Percentiles rank a stretch among this genome's conserved stretches.
These are phyloP conservation scores for Oenanthe javanica DNA, from an alignment of 140 eudicot species.

Conservation along the genomic window DNA sequence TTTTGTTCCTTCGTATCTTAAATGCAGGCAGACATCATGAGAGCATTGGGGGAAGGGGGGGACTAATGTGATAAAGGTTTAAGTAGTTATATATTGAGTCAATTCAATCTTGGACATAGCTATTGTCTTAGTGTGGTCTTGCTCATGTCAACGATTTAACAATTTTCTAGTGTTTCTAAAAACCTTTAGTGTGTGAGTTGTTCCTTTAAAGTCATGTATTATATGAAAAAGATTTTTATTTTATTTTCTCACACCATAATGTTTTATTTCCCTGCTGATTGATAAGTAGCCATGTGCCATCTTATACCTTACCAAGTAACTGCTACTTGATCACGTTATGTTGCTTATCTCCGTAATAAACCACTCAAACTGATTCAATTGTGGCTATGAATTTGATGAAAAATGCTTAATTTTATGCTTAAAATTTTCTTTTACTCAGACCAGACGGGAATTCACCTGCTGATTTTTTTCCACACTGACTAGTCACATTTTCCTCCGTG, in stretches of 20 bases:
- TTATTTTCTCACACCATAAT: background rate
- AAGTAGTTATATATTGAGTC: background rate
- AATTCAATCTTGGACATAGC: background rate
- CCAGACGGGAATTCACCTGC: background rate
- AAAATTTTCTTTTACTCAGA: background rate
- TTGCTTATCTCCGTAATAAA: background rate
- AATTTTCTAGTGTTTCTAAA: background rate
- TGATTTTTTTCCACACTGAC: background rate
- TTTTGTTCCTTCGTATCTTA: constrained; percentile 14
- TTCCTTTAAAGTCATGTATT: background rate
- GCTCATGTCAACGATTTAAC: too few species aligned
- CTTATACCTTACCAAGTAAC: background rate
- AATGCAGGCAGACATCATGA: constrained; percentile 65
- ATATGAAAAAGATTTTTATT: background rate
- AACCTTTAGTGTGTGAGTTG: background rate
- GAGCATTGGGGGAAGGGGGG: constrained; percentile 48
- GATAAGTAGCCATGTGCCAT: background rate
- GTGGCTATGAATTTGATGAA: too few species aligned
- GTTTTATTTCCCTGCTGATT: background rate
- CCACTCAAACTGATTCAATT: background rate
- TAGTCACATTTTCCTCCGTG: background rate
- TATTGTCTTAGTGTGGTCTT: background rate
- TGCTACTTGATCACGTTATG: background rate
- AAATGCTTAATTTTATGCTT: background rate
- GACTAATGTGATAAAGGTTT: constrained; percentile 15